Percentiles rank a stretch among this genome's conserved stretches.
Conservation (phyloP, 1,284 basidiomycete genomes). For the Tilletia setariae region DNA sequence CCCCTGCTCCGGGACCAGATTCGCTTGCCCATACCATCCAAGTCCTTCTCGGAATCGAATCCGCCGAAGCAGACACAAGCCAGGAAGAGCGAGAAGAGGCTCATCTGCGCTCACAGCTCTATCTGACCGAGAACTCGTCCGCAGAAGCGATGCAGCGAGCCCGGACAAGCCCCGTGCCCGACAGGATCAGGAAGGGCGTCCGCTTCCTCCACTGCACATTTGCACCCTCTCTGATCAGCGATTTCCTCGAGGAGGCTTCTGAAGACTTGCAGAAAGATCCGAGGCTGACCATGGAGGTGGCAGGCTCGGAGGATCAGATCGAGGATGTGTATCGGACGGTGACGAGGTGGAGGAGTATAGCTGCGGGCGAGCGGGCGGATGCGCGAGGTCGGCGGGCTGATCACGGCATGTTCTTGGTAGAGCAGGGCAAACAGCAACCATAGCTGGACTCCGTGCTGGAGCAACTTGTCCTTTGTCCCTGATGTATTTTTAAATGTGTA, state of each 20-base stretch:
- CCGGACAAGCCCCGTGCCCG: neutral
- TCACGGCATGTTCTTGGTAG: neutral
- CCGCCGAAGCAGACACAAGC: neutral
- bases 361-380: neutral
- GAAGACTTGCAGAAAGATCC: neutral
- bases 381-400: neutral
- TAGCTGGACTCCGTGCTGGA: too few relatives aligned
- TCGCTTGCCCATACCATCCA: neutral
- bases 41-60: neutral
- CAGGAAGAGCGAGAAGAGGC: neutral
- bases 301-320: neutral
- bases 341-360: neutral
- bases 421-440: too few relatives aligned
- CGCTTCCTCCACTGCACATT: neutral
- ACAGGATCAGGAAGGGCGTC: neutral
- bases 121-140: neutral
- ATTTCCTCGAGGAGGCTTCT: neutral
- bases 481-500: too few relatives aligned
- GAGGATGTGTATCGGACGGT: conserved; percentile 5
- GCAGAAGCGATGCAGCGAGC: neutral
- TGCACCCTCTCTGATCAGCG: neutral
- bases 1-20: neutral
- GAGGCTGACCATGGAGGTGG: conserved; percentile 1
- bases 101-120: neutral
- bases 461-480: too few relatives aligned